A percentile compares a stretch with the other conserved stretches of the same genome.
phyloP scores from a whole-genome alignment of 805 yeast species.

The Wickerhamomyces bovis region DNA sequence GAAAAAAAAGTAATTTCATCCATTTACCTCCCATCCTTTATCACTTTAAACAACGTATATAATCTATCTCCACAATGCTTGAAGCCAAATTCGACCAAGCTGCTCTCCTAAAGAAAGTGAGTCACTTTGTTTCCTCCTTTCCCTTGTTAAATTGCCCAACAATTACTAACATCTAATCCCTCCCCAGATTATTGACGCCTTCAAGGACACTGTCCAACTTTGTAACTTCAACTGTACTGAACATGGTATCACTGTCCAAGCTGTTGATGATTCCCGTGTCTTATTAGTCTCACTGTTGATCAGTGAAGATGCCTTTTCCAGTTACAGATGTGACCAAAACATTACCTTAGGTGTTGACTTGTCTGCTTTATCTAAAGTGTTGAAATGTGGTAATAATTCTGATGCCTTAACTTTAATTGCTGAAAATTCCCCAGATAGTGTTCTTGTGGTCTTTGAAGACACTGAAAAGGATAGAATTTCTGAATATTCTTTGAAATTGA shows the following conservation, averaged over 20 bases:
- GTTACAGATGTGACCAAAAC: conserved; percentile 93
- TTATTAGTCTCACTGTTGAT: conserved; percentile 81
- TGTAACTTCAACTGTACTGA: conserved; percentile 98
- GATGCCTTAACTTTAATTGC: conserved; percentile 87
- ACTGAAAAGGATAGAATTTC: conserved; percentile 84
- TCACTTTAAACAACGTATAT: no score
- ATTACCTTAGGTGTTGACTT: conserved; percentile 89
- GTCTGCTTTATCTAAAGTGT: conserved; percentile 78
- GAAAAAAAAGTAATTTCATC: no score
- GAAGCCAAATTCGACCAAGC: conserved; percentile 97
- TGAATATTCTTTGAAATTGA: conserved; percentile 84
- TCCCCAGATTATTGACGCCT: conserved; percentile 71
- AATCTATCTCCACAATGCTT: conserved; percentile 50
- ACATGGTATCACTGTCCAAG: conserved; percentile 91
- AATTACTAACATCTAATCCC: not conserved
- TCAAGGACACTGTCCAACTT: conserved; percentile 88
- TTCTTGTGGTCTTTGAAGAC: conserved; percentile 84
- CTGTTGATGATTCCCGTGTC: conserved; percentile 96
- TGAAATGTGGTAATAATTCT: conserved; percentile 85
- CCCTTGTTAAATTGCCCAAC: no score
- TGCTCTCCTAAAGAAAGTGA: conserved; percentile 72
- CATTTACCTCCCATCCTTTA: no score
- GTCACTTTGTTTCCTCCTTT: conserved; percentile 14
- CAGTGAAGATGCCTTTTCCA: conserved; percentile 82
- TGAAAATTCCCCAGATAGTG: conserved; percentile 78